Evolutionary conservation across 805 yeast species (phyloP).

Genomic region (Saccharomycopsis vini): DNA sequence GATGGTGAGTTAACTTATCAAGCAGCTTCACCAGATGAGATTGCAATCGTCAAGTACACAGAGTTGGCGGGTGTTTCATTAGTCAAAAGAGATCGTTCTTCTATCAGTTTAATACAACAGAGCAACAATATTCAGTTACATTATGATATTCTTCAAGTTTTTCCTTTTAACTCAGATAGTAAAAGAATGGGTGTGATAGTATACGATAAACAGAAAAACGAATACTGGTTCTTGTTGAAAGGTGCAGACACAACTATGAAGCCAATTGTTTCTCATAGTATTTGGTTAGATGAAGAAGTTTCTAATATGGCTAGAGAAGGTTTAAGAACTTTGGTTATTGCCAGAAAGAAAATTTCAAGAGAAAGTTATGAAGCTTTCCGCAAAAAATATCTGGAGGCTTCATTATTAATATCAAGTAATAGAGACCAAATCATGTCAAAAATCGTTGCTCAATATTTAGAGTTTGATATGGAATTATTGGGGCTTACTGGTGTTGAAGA

Average conservation of each 20-base stretch:
- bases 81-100: conserved; percentile 71
- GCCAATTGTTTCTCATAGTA: conserved; percentile 71
- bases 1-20: conserved; percentile 75
- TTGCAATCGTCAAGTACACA: conserved; percentile 91
- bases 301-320: conserved; percentile 99
- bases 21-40: conserved; percentile 98
- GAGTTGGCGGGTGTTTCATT: conserved; percentile 78
- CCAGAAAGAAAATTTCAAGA: conserved; percentile 59
- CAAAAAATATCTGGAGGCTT: conserved; percentile 59
- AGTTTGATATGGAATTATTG: conserved; percentile 71
- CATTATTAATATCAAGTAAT: conserved; percentile 58
- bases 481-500: conserved; percentile 98
- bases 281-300: conserved; percentile 97
- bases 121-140: conserved; percentile 34
- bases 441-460: conserved; percentile 62
- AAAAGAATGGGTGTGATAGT: conserved; percentile 94
- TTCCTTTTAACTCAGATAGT: conserved; percentile 93
- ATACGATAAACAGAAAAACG: conserved; percentile 51
- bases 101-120: conserved; percentile 59
- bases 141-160: conserved; percentile 68
- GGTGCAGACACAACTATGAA: conserved; percentile 97
- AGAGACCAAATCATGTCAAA: conserved; percentile 69
- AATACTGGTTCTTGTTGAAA: conserved; percentile 77
- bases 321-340: conserved; percentile 86
- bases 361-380: conserved; percentile 55